Evolutionary conservation across 768 basidiomycete species (phyloP).

Genomic region (Lyophyllum atratum): DNA sequence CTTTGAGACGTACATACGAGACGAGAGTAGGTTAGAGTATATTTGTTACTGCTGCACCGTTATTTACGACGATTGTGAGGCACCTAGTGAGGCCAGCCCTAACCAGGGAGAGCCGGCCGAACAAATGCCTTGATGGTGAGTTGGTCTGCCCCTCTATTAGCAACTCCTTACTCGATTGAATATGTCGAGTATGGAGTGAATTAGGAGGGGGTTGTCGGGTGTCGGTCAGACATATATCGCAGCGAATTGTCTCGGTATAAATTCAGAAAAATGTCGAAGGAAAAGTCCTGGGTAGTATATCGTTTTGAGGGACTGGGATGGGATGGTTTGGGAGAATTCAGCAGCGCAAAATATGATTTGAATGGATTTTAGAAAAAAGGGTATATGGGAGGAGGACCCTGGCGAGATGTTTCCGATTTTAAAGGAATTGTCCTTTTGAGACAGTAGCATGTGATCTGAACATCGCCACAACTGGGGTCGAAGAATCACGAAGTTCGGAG

Average conservation of each 20-base stretch:
- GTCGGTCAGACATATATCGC: no score
- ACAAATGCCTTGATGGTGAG: slow-evolving; percentile 43
- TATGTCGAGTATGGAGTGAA: slow-evolving; percentile 49
- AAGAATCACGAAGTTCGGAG: neutral
- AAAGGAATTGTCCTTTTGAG: no score
- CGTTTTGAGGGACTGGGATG: no score
- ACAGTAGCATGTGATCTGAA: neutral
- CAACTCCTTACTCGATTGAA: slow-evolving; percentile 50
- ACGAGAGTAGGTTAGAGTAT: no score
- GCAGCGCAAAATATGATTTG: no score
- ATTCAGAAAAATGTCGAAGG: neutral
- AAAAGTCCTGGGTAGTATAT: neutral
- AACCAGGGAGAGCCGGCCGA: slow-evolving; percentile 48
- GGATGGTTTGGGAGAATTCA: no score
- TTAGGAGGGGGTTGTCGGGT: slow-evolving; percentile 28
- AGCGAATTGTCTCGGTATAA: neutral
- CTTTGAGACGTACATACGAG: no score
- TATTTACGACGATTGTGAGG: slow-evolving; percentile 43
- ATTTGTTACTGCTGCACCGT: no score
- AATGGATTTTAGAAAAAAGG: no score
- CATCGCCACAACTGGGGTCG: neutral
- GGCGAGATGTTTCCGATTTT: no score
- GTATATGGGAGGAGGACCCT: no score
- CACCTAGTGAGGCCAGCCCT: slow-evolving; percentile 65
- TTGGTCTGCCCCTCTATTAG: slow-evolving; percentile 52